These are phyloP conservation scores for Globisporangium cylindrosporum DNA, from an alignment of 352 stramenopile genomes.

Conservation along the genomic window DNA sequence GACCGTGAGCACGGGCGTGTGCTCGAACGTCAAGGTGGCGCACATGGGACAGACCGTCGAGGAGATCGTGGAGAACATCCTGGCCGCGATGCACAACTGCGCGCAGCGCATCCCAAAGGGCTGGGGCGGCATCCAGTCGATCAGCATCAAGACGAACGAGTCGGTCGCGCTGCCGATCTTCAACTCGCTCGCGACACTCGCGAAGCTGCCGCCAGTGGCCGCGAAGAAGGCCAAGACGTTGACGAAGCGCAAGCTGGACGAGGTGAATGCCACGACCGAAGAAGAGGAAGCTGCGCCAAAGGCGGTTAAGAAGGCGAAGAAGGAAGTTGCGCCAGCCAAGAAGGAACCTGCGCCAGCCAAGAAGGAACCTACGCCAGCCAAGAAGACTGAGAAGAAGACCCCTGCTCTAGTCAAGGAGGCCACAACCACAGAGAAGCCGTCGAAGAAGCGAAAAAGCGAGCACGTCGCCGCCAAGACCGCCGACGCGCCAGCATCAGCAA, in stretches of 20 bases:
- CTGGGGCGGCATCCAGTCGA: conserved; percentile 91
- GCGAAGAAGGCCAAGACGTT: conserved; percentile 39
- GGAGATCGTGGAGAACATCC: conserved; percentile 75
- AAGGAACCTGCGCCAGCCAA: conserved; percentile 23
- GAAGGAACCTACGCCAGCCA: conserved; percentile 19
- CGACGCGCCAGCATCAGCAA: not conserved
- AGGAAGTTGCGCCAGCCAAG: conserved; percentile 13
- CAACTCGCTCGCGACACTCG: conserved; percentile 63
- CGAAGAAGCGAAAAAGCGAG: not conserved
- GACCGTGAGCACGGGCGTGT: conserved; percentile 81
- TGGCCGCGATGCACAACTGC: conserved; percentile 71
- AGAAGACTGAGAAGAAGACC: conserved; percentile 10
- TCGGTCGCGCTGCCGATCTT: conserved; percentile 91
- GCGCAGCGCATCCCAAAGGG: conserved; percentile 79
- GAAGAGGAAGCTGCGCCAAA: not conserved
- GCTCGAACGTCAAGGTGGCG: conserved; percentile 88
- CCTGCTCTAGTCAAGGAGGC: not conserved
- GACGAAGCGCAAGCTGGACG: conserved; percentile 68
- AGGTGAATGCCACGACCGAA: conserved; percentile 22
- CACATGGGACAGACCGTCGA: conserved; percentile 54
- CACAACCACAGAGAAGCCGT: not conserved
- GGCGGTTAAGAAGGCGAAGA: conserved; percentile 22
- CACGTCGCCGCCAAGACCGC: not conserved
- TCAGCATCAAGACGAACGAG: conserved; percentile 88
- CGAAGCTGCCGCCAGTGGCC: conserved; percentile 55